Percentiles rank a stretch among this genome's conserved stretches.
These are phyloP conservation scores for Penstemon barbatus DNA, from an alignment of 257 asterid genomes.

Conservation along the genomic window DNA sequence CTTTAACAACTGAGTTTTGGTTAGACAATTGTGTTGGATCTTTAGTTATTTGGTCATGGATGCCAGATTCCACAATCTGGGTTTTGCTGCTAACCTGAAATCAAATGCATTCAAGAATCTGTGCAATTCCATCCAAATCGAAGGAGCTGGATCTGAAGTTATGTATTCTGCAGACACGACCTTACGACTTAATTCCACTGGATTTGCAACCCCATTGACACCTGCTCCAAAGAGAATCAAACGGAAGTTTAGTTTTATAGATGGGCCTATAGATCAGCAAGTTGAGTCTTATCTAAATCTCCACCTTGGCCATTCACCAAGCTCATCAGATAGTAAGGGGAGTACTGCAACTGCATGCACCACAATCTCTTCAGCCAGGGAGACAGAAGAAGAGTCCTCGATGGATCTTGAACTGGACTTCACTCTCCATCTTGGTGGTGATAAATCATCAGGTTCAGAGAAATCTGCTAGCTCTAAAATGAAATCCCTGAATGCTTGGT, in stretches of 20 bases:
- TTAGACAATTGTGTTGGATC: slow-evolving; percentile 42
- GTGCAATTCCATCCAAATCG: slow-evolving; percentile 51
- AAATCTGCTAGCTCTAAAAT: slow-evolving; percentile 43
- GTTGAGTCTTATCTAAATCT: slow-evolving; percentile 54
- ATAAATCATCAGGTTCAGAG: slow-evolving; percentile 49
- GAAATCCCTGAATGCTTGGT: slow-evolving; percentile 37
- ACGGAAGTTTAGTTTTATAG: slow-evolving; percentile 60
- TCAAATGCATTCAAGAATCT: slow-evolving; percentile 62
- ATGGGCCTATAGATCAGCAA: slow-evolving; percentile 42
- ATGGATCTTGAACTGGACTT: slow-evolving; percentile 94
- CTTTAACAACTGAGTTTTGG: slow-evolving; percentile 52
- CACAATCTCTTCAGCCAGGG: slow-evolving; percentile 81
- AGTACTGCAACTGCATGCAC: slow-evolving; percentile 91
- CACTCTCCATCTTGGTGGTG: slow-evolving; percentile 75
- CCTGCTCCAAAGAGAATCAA: slow-evolving; percentile 63
- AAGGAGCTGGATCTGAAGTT: slow-evolving; percentile 47
- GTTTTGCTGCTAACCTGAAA: slow-evolving; percentile 69
- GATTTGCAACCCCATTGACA: slow-evolving; percentile 40
- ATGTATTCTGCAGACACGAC: slow-evolving; percentile 65
- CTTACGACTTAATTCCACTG: slow-evolving; percentile 68
- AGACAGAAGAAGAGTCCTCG: slow-evolving; percentile 74
- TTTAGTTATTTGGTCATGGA: slow-evolving; percentile 63
- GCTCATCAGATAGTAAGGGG: slow-evolving; percentile 93
- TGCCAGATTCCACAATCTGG: slow-evolving; percentile 62
- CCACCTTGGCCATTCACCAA: slow-evolving; percentile 78